Evolutionary conservation across 2,329 filamentous ascomycete genomes (phyloP), one percentile per base, ranked within the genome.

Genomic region (Ophiostoma australiae): DNA sequence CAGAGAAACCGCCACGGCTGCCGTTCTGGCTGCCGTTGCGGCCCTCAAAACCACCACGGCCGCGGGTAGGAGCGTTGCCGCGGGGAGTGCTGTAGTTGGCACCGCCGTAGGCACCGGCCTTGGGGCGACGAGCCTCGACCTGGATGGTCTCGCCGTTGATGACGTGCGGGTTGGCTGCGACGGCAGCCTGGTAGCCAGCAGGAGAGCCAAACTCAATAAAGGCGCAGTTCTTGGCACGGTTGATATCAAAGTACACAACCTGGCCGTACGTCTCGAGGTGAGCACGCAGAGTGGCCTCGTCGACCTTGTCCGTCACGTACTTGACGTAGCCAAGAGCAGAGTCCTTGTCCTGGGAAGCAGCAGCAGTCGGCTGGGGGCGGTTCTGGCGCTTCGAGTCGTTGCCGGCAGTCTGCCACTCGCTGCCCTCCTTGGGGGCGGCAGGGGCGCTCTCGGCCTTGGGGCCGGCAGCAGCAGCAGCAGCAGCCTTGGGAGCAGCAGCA

Each of bases 211-310:
- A 99, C 80, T 99, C 95, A 72, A 97, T 92, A 78, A 98, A 98
- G 35, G 95, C 95, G 78, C 93, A 97, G 85, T 95, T 97, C 94
- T 97, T 97, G 77, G 87, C 82, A 73, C 91, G 89, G 81, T 91
- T 93, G 76, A 94, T 87, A 71, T 93, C 91, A 74, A 94, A 92
- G 77, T 90, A 89, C 70, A 85, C 84, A 71, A 94, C 80, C 77
- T 90, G 86, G 74, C 92, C 90, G 75, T 90, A 93, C 76, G 89
- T 87, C 75, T 88, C 84, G 69, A 99, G 84, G 70, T 88, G 86
- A 70, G 85, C 84, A 80, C 86, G 90, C 72, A 99, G 84, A 67
- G 92, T 87, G 58, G 88, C 87, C 17, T 89, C 86, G 78, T 92
- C 87, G 69, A 99, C 90, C 82, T 93, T 94, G 44, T 97, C 93